These are phyloP conservation scores for Lecanicillium sp. DNA, from an alignment of 2,329 filamentous ascomycete species.

Conservation along the genomic window DNA sequence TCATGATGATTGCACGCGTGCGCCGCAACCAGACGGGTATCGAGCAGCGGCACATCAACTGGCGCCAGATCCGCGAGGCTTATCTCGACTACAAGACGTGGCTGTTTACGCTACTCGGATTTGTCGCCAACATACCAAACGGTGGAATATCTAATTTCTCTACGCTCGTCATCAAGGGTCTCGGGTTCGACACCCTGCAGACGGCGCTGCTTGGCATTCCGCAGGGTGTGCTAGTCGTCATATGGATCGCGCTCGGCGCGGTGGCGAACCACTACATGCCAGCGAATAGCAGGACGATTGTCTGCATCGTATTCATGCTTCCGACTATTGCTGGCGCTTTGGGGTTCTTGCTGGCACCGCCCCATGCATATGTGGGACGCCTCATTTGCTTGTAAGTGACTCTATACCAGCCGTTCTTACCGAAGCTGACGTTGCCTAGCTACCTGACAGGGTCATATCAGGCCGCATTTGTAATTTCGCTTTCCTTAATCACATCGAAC, in stretches of 20 bases:
- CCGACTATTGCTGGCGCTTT: constrained; percentile 55
- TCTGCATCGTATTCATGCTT: constrained; percentile 50
- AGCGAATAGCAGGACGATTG: constrained; percentile 44
- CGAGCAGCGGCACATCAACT: constrained; percentile 50
- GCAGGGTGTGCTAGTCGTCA: constrained; percentile 30
- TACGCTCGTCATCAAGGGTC: constrained; percentile 52
- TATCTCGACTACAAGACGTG: constrained; percentile 54
- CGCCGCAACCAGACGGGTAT: constrained; percentile 53
- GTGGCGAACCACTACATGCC: constrained; percentile 34
- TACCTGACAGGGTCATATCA: constrained; percentile 34
- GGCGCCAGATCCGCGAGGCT: constrained; percentile 49
- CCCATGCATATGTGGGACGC: constrained; percentile 43
- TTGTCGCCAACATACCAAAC: constrained; percentile 49
- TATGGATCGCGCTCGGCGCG: constrained; percentile 36
- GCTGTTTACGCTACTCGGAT: constrained; percentile 49
- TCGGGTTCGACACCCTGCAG: constrained; percentile 41
- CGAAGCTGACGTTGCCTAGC: constrained; percentile 15
- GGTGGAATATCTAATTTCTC: constrained; percentile 57
- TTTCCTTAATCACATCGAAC: constrained; percentile 44
- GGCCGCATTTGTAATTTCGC: constrained; percentile 33
- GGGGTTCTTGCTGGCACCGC: constrained; percentile 48
- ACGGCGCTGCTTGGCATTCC: constrained; percentile 34
- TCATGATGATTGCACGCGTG: constrained; percentile 49
- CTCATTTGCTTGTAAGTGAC: constrained; percentile 45
- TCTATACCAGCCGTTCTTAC: not conserved